A percentile compares a stretch with the other conserved stretches of the same genome.
Conservation (phyloP, 257 asterid species). For the Nicotiana paniculata region DNA sequence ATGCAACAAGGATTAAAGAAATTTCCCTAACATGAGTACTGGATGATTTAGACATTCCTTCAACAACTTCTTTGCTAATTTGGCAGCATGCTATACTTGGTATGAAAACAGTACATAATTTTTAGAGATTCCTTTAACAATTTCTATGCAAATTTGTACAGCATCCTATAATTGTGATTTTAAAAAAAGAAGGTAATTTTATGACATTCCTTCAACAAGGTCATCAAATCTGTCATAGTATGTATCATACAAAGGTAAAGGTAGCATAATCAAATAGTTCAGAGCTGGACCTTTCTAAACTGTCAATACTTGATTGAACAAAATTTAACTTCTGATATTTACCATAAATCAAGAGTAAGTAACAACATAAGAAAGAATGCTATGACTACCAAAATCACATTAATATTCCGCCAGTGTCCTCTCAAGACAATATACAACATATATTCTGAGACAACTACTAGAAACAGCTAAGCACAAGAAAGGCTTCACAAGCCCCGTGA, state of each 20-base stretch:
- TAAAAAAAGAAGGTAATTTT: background rate
- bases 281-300: background rate
- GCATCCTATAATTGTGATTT: background rate
- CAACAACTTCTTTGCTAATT: background rate
- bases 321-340: slow-evolving; percentile 20
- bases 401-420: slow-evolving; percentile 43
- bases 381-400: slow-evolving; percentile 56
- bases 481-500: slow-evolving; percentile 22
- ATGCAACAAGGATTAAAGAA: background rate
- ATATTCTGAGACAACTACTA: slow-evolving; percentile 24
- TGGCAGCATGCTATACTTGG: background rate
- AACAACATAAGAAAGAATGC: slow-evolving; percentile 25
- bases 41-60: background rate
- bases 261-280: background rate
- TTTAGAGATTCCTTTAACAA: background rate
- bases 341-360: slow-evolving; percentile 12
- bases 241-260: slow-evolving; percentile 3
- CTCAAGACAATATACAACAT: slow-evolving; percentile 48
- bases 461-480: slow-evolving; percentile 17
- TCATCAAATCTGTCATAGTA: background rate
- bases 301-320: slow-evolving; percentile 1
- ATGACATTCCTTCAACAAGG: background rate
- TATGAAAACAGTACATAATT: background rate
- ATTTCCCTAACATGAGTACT: background rate
- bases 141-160: background rate